Percentiles rank a stretch among this genome's conserved stretches.
phyloP scores from a whole-genome alignment of 805 yeast species.

The Lachancea lanzarotensis region DNA sequence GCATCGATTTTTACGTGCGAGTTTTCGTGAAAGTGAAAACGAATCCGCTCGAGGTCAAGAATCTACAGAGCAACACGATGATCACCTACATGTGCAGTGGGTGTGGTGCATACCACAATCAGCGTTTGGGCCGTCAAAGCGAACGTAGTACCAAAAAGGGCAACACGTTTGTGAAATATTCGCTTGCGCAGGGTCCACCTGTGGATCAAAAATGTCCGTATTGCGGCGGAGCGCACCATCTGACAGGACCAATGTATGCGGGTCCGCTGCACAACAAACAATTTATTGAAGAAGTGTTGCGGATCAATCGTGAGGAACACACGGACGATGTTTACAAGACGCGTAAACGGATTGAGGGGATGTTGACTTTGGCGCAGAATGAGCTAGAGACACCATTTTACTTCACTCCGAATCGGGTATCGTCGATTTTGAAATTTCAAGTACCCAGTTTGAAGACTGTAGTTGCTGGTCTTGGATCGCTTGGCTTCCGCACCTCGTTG shows the following conservation, averaged over 20 bases:
- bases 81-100: slow-evolving; percentile 78
- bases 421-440: slow-evolving; percentile 71
- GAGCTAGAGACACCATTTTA: slow-evolving; percentile 77
- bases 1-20: slow-evolving; percentile 90
- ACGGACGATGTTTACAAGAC: slow-evolving; percentile 66
- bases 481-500: slow-evolving; percentile 74
- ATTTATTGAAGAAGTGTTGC: slow-evolving; percentile 59
- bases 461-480: slow-evolving; percentile 74
- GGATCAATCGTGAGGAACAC: slow-evolving; percentile 42
- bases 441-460: slow-evolving; percentile 73
- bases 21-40: slow-evolving; percentile 72
- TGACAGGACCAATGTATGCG: slow-evolving; percentile 97
- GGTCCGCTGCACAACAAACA: slow-evolving; percentile 65
- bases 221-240: slow-evolving; percentile 61
- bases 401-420: slow-evolving; percentile 69
- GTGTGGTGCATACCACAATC: slow-evolving; percentile 67
- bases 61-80: slow-evolving; percentile 70
- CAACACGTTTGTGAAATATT: slow-evolving; percentile 42
- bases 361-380: slow-evolving; percentile 75
- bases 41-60: slow-evolving; percentile 76
- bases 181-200: slow-evolving; percentile 59
- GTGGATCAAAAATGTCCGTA: slow-evolving; percentile 55
- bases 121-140: slow-evolving; percentile 63
- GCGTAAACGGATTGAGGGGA: slow-evolving; percentile 77
- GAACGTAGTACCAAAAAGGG: slow-evolving; percentile 37